A percentile compares a stretch with the other conserved stretches of the same genome.
Evolutionary conservation across 1,284 basidiomycete genomes (phyloP).

Genomic region (Nidula niveotomentosa): DNA sequence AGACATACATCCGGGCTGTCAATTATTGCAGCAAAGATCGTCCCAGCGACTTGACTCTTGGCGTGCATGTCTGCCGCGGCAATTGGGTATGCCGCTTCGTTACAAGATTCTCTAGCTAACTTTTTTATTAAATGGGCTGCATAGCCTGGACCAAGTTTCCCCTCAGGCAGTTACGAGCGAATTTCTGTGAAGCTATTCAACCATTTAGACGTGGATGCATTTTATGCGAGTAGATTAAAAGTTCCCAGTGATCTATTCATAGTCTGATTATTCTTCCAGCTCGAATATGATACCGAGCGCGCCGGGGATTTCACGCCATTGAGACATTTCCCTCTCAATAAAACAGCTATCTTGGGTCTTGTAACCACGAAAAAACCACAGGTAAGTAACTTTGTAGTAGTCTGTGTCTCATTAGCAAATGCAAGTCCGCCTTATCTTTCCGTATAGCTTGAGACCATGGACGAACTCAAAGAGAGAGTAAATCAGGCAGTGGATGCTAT

Average conservation of each 20-base stretch:
- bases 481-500: conserved; percentile 63
- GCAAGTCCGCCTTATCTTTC: no score
- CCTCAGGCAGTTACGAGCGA: conserved; percentile 72
- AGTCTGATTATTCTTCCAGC: conserved; percentile 27
- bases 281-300: conserved; percentile 79
- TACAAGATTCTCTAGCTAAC: not conserved
- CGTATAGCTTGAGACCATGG: conserved; percentile 57
- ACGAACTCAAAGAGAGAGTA: conserved; percentile 59
- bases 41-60: conserved; percentile 64
- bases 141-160: conserved; percentile 55
- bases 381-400: conserved; percentile 23
- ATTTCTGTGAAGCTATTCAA: conserved; percentile 78
- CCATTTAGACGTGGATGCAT: conserved; percentile 71
- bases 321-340: conserved; percentile 63
- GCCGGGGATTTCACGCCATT: conserved; percentile 74
- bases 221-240: conserved; percentile 48
- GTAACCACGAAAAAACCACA: conserved; percentile 71
- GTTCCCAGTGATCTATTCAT: not conserved
- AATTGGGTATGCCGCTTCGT: conserved; percentile 35
- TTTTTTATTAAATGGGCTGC: no score
- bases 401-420: no score
- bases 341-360: conserved; percentile 72
- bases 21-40: conserved; percentile 62
- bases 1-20: conserved; percentile 71
- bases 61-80: conserved; percentile 78